Evolutionary conservation across 306 rosid species (phyloP).

Genomic region (Cicer bijugum): DNA sequence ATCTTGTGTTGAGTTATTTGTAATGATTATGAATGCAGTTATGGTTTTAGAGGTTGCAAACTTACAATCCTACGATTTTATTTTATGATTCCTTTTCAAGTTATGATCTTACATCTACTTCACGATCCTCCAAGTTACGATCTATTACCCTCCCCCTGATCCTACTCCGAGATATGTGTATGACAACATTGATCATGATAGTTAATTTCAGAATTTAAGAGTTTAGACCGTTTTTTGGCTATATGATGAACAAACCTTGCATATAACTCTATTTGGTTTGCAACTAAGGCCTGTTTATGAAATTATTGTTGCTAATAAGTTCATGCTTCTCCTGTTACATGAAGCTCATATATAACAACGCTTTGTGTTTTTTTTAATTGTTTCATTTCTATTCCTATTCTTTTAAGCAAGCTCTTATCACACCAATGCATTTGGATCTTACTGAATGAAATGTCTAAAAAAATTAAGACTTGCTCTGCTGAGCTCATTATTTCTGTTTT

Average conservation of each 20-base stretch:
- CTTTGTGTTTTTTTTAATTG: neutral
- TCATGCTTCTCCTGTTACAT: constrained; percentile 26
- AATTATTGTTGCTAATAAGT: constrained; percentile 9
- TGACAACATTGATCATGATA: neutral
- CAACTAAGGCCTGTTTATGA: neutral
- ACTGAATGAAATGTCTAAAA: constrained; percentile 12
- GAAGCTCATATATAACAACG: neutral
- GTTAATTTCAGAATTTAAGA: constrained; percentile 20
- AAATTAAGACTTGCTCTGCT: constrained; percentile 26
- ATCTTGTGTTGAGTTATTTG: too few species aligned
- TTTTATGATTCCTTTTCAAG: too few species aligned
- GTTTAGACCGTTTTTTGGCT: constrained; percentile 33
- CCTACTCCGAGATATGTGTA: too few species aligned
- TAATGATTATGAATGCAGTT: too few species aligned
- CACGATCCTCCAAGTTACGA: too few species aligned
- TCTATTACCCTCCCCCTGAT: too few species aligned
- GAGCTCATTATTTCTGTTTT: constrained; percentile 44
- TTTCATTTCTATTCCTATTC: constrained; percentile 7
- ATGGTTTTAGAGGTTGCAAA: too few species aligned
- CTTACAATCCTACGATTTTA: too few species aligned
- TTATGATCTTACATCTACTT: too few species aligned
- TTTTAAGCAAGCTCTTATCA: constrained; percentile 21
- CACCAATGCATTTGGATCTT: constrained; percentile 26
- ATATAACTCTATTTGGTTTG: neutral
- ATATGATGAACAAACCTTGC: constrained; percentile 1